These are phyloP conservation scores for Leccinum ponderosum DNA, from an alignment of 1,284 basidiomycete species.

Conservation along the genomic window DNA sequence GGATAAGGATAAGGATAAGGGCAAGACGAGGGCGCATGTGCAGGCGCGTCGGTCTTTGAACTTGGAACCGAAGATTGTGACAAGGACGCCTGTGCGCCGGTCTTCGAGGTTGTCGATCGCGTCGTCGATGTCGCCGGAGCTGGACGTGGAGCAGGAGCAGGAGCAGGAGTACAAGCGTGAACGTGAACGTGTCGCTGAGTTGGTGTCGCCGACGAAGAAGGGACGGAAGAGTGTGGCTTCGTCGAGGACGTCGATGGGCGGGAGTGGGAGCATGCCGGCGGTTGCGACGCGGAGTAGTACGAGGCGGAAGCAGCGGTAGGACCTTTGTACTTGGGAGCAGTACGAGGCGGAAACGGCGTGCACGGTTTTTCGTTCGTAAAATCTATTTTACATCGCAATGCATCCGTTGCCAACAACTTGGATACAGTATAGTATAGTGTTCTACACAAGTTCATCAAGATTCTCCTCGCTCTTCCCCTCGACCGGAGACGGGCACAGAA, in stretches of 20 bases:
- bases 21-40: constrained; percentile 15
- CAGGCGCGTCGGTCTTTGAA: background rate
- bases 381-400: no score
- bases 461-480: background rate
- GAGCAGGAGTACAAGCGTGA: background rate
- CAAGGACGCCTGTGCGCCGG: constrained; percentile 29
- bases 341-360: no score
- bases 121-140: constrained; percentile 30
- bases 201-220: no score
- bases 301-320: constrained; percentile 25
- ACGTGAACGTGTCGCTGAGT: no score
- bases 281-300: constrained; percentile 6
- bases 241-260: no score
- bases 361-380: no score
- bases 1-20: background rate
- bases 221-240: no score
- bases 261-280: no score
- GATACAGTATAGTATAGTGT: no score
- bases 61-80: background rate
- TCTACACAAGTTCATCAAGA: no score
- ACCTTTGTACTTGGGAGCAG: no score
- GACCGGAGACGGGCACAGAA: background rate
- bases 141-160: background rate
- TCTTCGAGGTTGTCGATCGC: constrained; percentile 33
- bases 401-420: no score